These are phyloP conservation scores for Didymella exigua DNA, from an alignment of 2,329 filamentous ascomycete genomes.

Conservation along the genomic window DNA sequence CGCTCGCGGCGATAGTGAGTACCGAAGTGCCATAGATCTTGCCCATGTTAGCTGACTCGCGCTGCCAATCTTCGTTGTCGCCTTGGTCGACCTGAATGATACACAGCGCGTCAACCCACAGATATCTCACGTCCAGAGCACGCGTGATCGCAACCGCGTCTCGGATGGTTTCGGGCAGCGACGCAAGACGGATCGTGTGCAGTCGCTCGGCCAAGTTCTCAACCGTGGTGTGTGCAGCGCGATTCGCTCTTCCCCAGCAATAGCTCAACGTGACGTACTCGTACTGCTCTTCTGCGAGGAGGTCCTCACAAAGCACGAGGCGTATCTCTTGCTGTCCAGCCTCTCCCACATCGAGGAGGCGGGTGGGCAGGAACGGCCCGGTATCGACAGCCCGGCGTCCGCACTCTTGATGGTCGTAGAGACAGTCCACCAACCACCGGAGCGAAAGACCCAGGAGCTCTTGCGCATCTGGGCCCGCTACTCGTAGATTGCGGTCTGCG, in stretches of 20 bases:
- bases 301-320: not conserved
- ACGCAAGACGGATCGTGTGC: not conserved
- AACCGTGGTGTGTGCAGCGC: not conserved
- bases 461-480: not conserved
- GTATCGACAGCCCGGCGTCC: no score
- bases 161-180: not conserved
- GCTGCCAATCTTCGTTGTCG: not conserved
- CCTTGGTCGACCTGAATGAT: not conserved
- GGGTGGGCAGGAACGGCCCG: not conserved
- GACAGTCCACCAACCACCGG: not conserved
- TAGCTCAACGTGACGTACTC: not conserved
- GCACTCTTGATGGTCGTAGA: not conserved
- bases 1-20: slow-evolving; percentile 3
- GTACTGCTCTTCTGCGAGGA: not conserved
- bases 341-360: not conserved
- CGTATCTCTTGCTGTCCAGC: not conserved
- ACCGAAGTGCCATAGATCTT: not conserved
- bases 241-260: not conserved
- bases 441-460: not conserved
- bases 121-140: not conserved
- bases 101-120: slow-evolving; percentile 8
- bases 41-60: not conserved
- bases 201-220: not conserved
- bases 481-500: not conserved
- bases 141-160: not conserved